Base-by-base conservation (phyloP, 73 alveolate species). In the Durusdinium trenchii region DNA sequence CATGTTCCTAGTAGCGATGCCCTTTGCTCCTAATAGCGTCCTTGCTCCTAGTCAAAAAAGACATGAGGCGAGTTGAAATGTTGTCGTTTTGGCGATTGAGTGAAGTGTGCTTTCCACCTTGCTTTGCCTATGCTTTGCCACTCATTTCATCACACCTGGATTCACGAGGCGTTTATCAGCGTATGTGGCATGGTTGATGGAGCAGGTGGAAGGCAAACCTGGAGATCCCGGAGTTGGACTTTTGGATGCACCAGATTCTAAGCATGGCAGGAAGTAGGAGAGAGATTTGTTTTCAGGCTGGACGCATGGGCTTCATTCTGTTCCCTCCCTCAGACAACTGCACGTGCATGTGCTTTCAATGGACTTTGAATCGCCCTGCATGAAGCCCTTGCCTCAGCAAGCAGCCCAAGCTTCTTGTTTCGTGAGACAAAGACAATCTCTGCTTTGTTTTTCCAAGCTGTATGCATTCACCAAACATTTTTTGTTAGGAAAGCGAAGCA, bases 131-230 rank as follows among this genome's bases (percentile, higher is more conserved):
- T 23, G 36, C 84, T 35, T 71, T 35, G 6, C 40, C 79, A 51
- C 20, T 38, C 42, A 16, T 7, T 28, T 46, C 43, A 7, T 20
- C n/a, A 6, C 51, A 6, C 91, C 30, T 48, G 91, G 48, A 1
- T 78, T 0, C 57, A 28, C 23, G 45, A 89, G 96, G 96, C 96
- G 96, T 32, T 51, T 89, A 47, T 50, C 96, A 30, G 85, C 86
- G 30, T 89, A 89, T 28, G 96, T 89, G 96, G 96, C 96, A 35
- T 89, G 96, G 96, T 30, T 89, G 73, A 75, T 89, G 71, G 73
- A 89, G 86, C 46, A 48, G 42, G 81, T 89, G 26, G 86, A 89
- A 83, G 83, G 94, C 54, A 51, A 28, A 52, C 79, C 75, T 50
- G 76, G 94, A 18, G 76, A 50, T 84, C 94, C 94, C 38, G 76